Evolutionary conservation across 768 basidiomycete species (phyloP).

Genomic region (Psilocybe cubensis): DNA sequence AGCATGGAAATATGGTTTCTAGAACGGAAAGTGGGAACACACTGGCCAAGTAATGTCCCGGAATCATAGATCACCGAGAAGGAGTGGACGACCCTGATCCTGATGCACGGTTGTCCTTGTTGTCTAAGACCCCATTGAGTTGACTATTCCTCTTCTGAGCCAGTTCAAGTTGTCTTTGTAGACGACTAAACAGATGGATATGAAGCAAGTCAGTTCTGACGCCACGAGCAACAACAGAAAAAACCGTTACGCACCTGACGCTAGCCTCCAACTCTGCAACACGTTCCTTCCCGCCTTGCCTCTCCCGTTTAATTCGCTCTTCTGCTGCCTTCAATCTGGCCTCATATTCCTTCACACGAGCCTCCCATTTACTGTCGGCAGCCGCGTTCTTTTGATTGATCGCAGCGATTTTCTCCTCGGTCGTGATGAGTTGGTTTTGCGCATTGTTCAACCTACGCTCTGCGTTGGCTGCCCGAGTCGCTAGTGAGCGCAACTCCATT

Average conservation of each 20-base stretch:
- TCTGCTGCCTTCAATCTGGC: slow-evolving; percentile 77
- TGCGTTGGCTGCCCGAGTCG: slow-evolving; percentile 77
- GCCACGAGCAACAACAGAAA: slow-evolving; percentile 6
- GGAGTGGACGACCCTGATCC: neutral
- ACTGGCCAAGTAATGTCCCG: too few species aligned
- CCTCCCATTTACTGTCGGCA: slow-evolving; percentile 92
- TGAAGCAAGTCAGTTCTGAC: slow-evolving; percentile 8
- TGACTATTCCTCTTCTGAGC: slow-evolving; percentile 76
- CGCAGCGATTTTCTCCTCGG: slow-evolving; percentile 82
- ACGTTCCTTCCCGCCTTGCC: slow-evolving; percentile 92
- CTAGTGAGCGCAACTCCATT: slow-evolving; percentile 71
- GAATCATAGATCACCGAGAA: neutral
- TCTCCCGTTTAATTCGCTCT: slow-evolving; percentile 91
- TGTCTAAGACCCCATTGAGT: slow-evolving; percentile 55
- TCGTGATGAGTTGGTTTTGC: slow-evolving; percentile 80
- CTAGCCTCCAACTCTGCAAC: slow-evolving; percentile 70
- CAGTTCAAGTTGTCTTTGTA: slow-evolving; percentile 77
- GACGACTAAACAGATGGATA: slow-evolving; percentile 50
- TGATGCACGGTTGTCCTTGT: slow-evolving; percentile 28
- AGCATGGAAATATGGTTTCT: neutral
- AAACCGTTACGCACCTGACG: slow-evolving; percentile 55
- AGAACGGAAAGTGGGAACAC: too few species aligned
- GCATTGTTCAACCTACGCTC: slow-evolving; percentile 87
- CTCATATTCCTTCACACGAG: slow-evolving; percentile 93
- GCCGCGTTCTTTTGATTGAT: slow-evolving; percentile 72